These are phyloP conservation scores for Eimeria maxima DNA, from an alignment of 169 alveolate genomes.

Conservation along the genomic window DNA sequence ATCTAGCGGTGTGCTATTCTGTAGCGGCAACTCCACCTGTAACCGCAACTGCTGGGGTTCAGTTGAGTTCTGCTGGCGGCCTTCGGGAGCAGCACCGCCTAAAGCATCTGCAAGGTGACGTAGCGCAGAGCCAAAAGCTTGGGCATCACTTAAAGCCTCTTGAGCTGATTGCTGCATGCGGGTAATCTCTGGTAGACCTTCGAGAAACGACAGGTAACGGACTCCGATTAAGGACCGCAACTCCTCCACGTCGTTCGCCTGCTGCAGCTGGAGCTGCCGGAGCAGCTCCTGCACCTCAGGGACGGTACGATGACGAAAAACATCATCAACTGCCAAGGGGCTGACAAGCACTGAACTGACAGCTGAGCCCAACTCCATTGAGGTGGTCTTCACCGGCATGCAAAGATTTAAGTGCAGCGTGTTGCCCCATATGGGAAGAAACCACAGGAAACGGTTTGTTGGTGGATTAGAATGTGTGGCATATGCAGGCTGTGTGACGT, in stretches of 20 bases:
- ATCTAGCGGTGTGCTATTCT: conserved; percentile 62
- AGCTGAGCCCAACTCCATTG: conserved; percentile 14
- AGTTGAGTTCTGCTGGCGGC: not conserved
- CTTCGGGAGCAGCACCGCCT: not conserved
- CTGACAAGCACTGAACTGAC: conserved; percentile 41
- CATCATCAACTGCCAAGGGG: conserved; percentile 75
- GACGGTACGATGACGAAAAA: conserved; percentile 39
- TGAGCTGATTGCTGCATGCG: conserved; percentile 44
- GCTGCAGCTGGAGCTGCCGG: conserved; percentile 74
- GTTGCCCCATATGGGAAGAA: not conserved
- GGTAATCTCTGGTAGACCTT: conserved; percentile 52
- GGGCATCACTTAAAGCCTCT: conserved; percentile 38
- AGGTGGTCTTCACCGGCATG: not conserved
- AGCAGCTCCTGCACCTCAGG: conserved; percentile 75
- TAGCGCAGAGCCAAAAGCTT: conserved; percentile 2
- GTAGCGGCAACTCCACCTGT: conserved; percentile 48
- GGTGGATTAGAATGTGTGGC: not conserved
- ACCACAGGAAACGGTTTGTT: not conserved
- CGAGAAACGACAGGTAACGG: conserved; percentile 68
- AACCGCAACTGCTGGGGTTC: not conserved
- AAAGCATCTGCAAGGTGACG: conserved; percentile 23
- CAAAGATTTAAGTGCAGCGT: not conserved
- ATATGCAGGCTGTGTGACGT: not conserved
- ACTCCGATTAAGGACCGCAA: conserved; percentile 66
- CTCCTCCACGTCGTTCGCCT: conserved; percentile 72